Evolutionary conservation across 805 yeast genomes (phyloP).

Genomic region (Cyberlindnera veronae): DNA sequence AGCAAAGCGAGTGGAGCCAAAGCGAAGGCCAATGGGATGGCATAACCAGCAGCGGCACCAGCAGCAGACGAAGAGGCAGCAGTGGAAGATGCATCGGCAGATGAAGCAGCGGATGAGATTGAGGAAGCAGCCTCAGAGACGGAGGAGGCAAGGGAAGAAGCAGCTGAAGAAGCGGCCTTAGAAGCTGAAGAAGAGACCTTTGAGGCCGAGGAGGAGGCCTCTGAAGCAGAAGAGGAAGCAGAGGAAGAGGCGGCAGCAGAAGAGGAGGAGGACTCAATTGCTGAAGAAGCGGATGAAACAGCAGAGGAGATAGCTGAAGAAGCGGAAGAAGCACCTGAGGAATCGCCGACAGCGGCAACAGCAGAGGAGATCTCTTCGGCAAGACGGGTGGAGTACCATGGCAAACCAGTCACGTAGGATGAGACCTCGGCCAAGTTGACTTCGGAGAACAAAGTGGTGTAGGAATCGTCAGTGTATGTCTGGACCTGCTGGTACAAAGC

Average conservation of each 20-base stretch:
- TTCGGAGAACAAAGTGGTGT: conserved; percentile 28
- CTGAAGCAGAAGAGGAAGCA: conserved; percentile 7
- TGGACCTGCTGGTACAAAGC: conserved; percentile 25
- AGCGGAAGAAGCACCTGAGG: conserved; percentile 2
- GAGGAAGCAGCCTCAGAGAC: conserved; percentile 2
- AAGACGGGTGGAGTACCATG: conserved; percentile 30
- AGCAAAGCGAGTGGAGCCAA: too few relatives aligned
- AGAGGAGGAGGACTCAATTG: conserved; percentile 9
- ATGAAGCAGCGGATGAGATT: background rate
- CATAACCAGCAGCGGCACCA: too few relatives aligned
- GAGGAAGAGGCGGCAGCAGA: conserved; percentile 10
- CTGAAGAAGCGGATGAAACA: conserved; percentile 7
- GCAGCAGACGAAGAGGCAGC: conserved; percentile 5
- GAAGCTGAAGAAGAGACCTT: conserved; percentile 13
- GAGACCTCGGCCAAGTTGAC: conserved; percentile 27
- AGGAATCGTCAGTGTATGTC: conserved; percentile 33
- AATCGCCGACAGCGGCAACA: conserved; percentile 8
- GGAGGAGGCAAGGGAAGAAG: conserved; percentile 3
- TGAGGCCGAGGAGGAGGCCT: conserved; percentile 3
- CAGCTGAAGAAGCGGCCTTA: conserved; percentile 1
- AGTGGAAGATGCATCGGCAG: background rate
- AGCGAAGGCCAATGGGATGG: too few relatives aligned
- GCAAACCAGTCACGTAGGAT: conserved; percentile 28
- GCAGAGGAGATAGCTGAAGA: conserved; percentile 12
- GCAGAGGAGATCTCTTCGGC: conserved; percentile 16